A percentile compares a stretch with the other conserved stretches of the same genome.
Conservation (phyloP, 2,329 filamentous ascomycete genomes). For the Fusarium protoensiforme region DNA sequence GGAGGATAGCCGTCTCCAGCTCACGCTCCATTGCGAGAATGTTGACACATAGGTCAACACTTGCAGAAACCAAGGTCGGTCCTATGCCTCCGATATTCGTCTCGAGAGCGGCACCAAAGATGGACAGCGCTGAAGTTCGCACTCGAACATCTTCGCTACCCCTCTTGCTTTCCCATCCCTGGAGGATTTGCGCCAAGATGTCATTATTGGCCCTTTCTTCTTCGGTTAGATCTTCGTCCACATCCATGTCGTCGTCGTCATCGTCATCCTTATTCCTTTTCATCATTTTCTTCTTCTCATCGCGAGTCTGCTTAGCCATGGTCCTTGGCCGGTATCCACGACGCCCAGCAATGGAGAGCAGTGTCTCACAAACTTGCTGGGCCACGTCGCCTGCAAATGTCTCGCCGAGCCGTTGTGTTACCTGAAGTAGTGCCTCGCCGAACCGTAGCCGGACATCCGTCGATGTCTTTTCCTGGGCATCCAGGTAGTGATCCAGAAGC, state of each 20-base stretch:
- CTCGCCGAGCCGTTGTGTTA: conserved; percentile 69
- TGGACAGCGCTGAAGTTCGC: conserved; percentile 74
- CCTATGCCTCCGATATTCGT: conserved; percentile 68
- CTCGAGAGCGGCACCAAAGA: conserved; percentile 71
- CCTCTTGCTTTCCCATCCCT: conserved; percentile 74
- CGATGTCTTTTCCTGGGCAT: conserved; percentile 65
- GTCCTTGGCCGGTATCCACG: conserved; percentile 71
- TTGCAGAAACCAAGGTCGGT: conserved; percentile 61
- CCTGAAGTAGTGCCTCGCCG: conserved; percentile 74
- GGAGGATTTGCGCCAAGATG: conserved; percentile 68
- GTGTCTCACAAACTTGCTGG: conserved; percentile 62
- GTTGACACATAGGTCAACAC: conserved; percentile 71
- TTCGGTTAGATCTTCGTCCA: conserved; percentile 59
- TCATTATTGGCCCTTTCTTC: conserved; percentile 60
- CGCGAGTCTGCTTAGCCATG: conserved; percentile 63
- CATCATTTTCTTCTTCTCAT: conserved; percentile 59
- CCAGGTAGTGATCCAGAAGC: conserved; percentile 74
- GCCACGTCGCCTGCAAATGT: conserved; percentile 67
- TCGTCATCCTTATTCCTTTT: conserved; percentile 62
- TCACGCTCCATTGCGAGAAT: conserved; percentile 72
- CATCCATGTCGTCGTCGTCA: conserved; percentile 56
- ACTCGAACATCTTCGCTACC: conserved; percentile 77
- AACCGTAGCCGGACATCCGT: conserved; percentile 75
- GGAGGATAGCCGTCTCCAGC: conserved; percentile 70
- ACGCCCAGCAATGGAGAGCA: conserved; percentile 73